phyloP scores from a whole-genome alignment of 768 basidiomycete species.

The Macrocybe gigantea region DNA sequence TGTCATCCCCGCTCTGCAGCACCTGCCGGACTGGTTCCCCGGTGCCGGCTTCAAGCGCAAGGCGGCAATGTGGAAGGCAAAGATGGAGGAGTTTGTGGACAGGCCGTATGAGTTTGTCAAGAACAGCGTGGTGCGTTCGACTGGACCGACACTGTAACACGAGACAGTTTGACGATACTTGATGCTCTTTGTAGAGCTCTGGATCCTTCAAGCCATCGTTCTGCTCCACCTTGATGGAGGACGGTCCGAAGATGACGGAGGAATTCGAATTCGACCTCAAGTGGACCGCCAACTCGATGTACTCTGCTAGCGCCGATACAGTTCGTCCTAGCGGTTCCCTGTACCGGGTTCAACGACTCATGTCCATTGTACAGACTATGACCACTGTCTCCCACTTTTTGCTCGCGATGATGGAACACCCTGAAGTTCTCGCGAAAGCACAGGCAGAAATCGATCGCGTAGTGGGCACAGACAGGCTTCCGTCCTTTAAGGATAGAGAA shows the following conservation, averaged over 20 bases:
- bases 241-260: slow-evolving; percentile 29
- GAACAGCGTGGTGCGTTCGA: slow-evolving; percentile 44
- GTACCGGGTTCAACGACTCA: slow-evolving; percentile 30
- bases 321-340: slow-evolving; percentile 24
- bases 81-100: slow-evolving; percentile 61
- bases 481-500: slow-evolving; percentile 49
- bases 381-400: slow-evolving; percentile 55
- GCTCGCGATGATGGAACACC: slow-evolving; percentile 60
- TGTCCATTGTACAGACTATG: slow-evolving; percentile 49
- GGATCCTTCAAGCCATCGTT: slow-evolving; percentile 34
- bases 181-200: slow-evolving; percentile 26
- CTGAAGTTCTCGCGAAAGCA: slow-evolving; percentile 49
- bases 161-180: slow-evolving; percentile 7
- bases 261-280: slow-evolving; percentile 64
- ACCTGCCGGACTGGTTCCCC: slow-evolving; percentile 62
- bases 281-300: slow-evolving; percentile 85
- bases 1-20: slow-evolving; percentile 41
- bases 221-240: slow-evolving; percentile 52
- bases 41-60: slow-evolving; percentile 62
- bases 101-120: slow-evolving; percentile 56
- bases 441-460: slow-evolving; percentile 63
- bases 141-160: background rate
- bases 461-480: slow-evolving; percentile 50
- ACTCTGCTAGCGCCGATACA: slow-evolving; percentile 60
- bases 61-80: slow-evolving; percentile 54